phyloP scores from a whole-genome alignment of 805 yeast genomes.

The Candida cerambycidarum region DNA sequence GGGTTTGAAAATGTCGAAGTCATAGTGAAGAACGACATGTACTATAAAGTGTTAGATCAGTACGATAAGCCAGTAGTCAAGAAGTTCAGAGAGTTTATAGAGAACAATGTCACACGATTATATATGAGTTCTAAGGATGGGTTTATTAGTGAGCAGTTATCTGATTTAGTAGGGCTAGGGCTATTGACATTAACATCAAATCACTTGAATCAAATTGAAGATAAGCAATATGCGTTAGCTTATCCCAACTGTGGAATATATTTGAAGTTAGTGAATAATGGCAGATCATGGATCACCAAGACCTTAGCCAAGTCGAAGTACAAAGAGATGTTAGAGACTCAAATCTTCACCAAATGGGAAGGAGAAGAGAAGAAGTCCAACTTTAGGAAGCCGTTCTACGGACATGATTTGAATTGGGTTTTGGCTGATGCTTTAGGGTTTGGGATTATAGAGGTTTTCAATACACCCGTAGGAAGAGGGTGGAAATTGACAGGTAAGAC shows the following conservation, averaged over 20 bases:
- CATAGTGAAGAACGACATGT: conserved; percentile 26
- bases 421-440: conserved; percentile 52
- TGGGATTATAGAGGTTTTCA: conserved; percentile 52
- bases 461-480: conserved; percentile 56
- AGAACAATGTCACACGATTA: conserved; percentile 26
- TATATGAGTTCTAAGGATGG: conserved; percentile 23
- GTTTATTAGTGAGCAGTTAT: conserved; percentile 26
- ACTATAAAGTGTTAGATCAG: conserved; percentile 20
- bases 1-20: conserved; percentile 46
- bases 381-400: conserved; percentile 49
- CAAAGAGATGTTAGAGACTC: conserved; percentile 45
- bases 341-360: conserved; percentile 46
- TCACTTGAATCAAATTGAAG: conserved; percentile 42
- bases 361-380: conserved; percentile 38
- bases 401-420: conserved; percentile 49
- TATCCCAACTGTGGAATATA: conserved; percentile 53
- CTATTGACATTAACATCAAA: conserved; percentile 46
- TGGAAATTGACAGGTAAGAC: conserved; percentile 56
- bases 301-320: conserved; percentile 34
- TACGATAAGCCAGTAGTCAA: conserved; percentile 17
- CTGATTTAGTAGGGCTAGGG: conserved; percentile 39
- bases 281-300: conserved; percentile 46
- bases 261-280: conserved; percentile 43
- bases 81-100: conserved; percentile 23
- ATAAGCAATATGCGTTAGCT: conserved; percentile 40